Evolutionary conservation across 1,284 basidiomycete species (phyloP).

Genomic region (Ceratobasidium sp.): DNA sequence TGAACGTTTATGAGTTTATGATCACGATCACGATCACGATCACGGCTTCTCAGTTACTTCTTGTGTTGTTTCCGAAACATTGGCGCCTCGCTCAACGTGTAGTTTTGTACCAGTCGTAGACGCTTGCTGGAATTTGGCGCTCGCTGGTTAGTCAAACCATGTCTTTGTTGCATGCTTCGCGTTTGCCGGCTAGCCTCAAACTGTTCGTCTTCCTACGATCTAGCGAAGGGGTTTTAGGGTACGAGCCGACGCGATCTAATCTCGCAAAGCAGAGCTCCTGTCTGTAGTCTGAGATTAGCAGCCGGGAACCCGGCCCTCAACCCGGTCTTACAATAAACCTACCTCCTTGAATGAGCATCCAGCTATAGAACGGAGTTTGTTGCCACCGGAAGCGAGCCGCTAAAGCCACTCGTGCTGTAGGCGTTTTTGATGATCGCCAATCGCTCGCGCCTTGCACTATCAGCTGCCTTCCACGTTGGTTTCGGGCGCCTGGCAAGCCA

Average conservation of each 20-base stretch:
- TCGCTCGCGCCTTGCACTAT: neutral
- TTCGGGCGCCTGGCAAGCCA: neutral
- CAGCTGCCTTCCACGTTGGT: constrained; percentile 11
- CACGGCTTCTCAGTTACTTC: no score
- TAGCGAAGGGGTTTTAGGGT: no score
- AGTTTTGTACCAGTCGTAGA: neutral
- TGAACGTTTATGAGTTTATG: no score
- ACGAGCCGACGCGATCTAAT: neutral
- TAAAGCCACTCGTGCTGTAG: neutral
- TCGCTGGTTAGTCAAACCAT: neutral
- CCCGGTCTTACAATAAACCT: neutral
- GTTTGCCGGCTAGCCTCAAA: neutral
- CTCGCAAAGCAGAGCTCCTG: neutral
- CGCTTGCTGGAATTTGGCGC: neutral
- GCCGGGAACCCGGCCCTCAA: neutral
- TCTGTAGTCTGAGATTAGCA: neutral
- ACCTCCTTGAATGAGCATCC: neutral
- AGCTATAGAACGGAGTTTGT: neutral
- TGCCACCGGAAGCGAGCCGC: neutral
- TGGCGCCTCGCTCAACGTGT: neutral
- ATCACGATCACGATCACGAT: no score
- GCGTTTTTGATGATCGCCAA: neutral
- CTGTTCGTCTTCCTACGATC: neutral
- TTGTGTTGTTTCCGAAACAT: neutral
- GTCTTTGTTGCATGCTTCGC: neutral